A percentile compares a stretch with the other conserved stretches of the same genome.
Evolutionary conservation across 345 rosid genomes (phyloP).

Genomic region (Citropsis articulata): DNA sequence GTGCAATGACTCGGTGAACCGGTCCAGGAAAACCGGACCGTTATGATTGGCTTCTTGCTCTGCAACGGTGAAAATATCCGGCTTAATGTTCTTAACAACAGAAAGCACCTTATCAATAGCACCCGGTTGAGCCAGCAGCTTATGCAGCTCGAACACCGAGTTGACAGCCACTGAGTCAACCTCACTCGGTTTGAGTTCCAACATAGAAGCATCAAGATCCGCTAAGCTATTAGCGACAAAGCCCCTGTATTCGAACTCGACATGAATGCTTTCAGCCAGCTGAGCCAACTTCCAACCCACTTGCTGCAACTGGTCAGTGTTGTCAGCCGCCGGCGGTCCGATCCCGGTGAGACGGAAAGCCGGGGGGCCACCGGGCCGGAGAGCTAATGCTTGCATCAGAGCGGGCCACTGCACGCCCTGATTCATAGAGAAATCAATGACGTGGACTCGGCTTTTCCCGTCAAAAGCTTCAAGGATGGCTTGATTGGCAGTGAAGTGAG

Average conservation of each 20-base stretch:
- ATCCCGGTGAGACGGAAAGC: conserved; percentile 72
- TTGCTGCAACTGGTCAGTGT: conserved; percentile 58
- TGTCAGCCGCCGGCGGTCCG: conserved; percentile 69
- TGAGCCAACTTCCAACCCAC: conserved; percentile 80
- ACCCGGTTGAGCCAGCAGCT: conserved; percentile 57
- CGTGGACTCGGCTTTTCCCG: conserved; percentile 60
- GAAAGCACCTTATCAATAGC: conserved; percentile 60
- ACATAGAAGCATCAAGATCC: conserved; percentile 75
- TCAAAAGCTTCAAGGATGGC: conserved; percentile 79
- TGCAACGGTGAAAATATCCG: conserved; percentile 69
- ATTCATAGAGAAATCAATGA: conserved; percentile 66
- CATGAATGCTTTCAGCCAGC: conserved; percentile 60
- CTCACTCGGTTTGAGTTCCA: conserved; percentile 54
- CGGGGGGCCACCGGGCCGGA: conserved; percentile 75
- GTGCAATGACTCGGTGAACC: conserved; percentile 82
- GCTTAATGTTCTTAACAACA: conserved; percentile 58
- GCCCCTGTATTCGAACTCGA: conserved; percentile 75
- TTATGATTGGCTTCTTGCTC: conserved; percentile 90
- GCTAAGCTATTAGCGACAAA: conserved; percentile 72
- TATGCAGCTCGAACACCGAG: conserved; percentile 81
- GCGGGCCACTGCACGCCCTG: conserved; percentile 93
- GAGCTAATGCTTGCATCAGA: conserved; percentile 77
- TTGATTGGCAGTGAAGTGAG: conserved; percentile 84
- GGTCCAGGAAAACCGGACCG: conserved; percentile 69
- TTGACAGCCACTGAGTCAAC: conserved; percentile 72